Evolutionary conservation across 2,329 filamentous ascomycete genomes (phyloP).

Genomic region (Lasiodiplodia hormozganensis): DNA sequence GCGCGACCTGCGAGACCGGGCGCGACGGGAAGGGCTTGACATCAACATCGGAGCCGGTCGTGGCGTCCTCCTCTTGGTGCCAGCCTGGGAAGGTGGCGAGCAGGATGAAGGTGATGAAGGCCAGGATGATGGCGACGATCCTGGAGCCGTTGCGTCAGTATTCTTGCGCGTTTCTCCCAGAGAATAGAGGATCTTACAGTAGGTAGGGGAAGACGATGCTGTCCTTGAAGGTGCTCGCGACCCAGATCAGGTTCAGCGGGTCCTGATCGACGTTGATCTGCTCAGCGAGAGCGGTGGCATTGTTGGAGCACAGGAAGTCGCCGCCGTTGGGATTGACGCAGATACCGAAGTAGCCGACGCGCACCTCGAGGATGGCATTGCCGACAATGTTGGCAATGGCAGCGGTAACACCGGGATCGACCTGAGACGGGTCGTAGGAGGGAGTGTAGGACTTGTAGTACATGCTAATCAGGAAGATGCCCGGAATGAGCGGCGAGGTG

Average conservation of each 20-base stretch:
- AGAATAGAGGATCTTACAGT: conserved; percentile 68
- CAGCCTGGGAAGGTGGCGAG: conserved; percentile 97
- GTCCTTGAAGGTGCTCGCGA: conserved; percentile 96
- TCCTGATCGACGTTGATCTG: conserved; percentile 91
- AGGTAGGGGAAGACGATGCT: conserved; percentile 98
- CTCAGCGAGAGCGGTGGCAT: conserved; percentile 90
- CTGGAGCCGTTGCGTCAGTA: conserved; percentile 51
- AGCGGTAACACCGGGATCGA: conserved; percentile 84
- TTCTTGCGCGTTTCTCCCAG: background rate
- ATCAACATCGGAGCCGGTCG: conserved; percentile 80
- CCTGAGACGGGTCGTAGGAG: conserved; percentile 82
- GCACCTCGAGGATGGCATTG: conserved; percentile 80
- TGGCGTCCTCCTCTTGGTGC: conserved; percentile 86
- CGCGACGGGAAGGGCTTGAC: conserved; percentile 94
- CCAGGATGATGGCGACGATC: conserved; percentile 97
- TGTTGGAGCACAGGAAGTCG: conserved; percentile 94
- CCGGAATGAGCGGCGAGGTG: conserved; percentile 90
- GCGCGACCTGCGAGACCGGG: conserved; percentile 87
- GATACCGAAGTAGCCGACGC: conserved; percentile 97
- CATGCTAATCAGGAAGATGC: conserved; percentile 97
- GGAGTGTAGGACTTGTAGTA: conserved; percentile 92
- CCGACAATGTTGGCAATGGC: conserved; percentile 92
- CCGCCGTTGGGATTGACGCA: conserved; percentile 92
- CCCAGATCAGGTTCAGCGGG: conserved; percentile 95
- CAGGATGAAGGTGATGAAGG: conserved; percentile 93